Percentiles rank a stretch among this genome's conserved stretches.
phyloP scores from a whole-genome alignment of 257 asterid genomes.

The Leptodermis oblonga region DNA sequence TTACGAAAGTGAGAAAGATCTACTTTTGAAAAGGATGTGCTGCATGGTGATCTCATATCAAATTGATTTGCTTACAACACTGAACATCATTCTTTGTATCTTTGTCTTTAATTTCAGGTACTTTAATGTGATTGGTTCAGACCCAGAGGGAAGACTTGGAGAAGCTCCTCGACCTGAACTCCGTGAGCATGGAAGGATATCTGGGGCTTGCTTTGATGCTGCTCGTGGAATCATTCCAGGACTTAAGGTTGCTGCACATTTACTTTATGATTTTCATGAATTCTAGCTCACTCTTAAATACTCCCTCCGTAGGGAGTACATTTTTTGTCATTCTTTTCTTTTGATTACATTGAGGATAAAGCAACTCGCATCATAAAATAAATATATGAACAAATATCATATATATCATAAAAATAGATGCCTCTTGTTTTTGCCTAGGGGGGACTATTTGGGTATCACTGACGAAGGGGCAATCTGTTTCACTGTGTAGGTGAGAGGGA shows the following conservation, averaged over 20 bases:
- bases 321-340: neutral
- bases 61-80: constrained; percentile 2
- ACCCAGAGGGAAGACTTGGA: constrained; percentile 90
- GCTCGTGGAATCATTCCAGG: constrained; percentile 87
- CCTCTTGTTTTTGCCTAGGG: neutral
- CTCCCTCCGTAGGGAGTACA: too few species aligned
- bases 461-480: neutral
- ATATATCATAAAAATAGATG: neutral
- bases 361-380: neutral
- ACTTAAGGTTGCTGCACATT: constrained; percentile 50
- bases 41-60: neutral
- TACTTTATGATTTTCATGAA: neutral
- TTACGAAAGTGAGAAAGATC: neutral
- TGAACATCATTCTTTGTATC: neutral
- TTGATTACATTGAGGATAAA: neutral
- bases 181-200: constrained; percentile 87
- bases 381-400: too few species aligned
- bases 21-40: neutral
- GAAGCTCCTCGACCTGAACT: constrained; percentile 95
- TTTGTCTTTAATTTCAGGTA: constrained; percentile 28
- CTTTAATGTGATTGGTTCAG: constrained; percentile 60
- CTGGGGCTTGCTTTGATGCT: constrained; percentile 94
- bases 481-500: constrained; percentile 68
- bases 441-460: neutral
- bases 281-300: neutral